Percentiles rank a stretch among this genome's conserved stretches.
Conservation (phyloP, 208 protist genomes). For the Herpetomonas muscarum region DNA sequence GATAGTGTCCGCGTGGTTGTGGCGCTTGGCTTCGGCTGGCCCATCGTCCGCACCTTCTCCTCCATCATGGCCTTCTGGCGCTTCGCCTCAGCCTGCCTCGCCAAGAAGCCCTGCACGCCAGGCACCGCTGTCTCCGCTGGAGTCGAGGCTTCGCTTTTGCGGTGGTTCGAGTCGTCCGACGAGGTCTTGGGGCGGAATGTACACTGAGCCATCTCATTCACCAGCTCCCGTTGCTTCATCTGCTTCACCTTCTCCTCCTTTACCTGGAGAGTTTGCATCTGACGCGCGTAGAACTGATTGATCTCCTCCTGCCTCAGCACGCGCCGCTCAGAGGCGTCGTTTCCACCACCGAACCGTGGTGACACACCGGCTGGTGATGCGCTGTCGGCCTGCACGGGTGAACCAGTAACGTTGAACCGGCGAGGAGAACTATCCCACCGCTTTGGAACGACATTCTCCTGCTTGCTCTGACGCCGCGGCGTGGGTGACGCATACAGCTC, state of each 20-base stretch:
- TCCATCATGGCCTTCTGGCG: slow-evolving; percentile 42
- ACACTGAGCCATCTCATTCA: slow-evolving; percentile 68
- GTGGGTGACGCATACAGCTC: slow-evolving; percentile 10
- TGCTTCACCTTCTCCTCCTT: slow-evolving; percentile 18
- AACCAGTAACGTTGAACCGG: too few species aligned
- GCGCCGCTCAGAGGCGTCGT: not conserved
- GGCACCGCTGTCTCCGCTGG: slow-evolving; percentile 19
- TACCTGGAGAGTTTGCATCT: slow-evolving; percentile 29
- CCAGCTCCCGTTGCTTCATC: slow-evolving; percentile 17
- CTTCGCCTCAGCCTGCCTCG: slow-evolving; percentile 51
- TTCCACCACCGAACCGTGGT: not conserved
- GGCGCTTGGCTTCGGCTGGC: slow-evolving; percentile 1
- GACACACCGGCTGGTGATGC: not conserved
- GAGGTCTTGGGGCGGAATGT: slow-evolving; percentile 56
- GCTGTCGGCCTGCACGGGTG: not conserved
- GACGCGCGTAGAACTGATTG: slow-evolving; percentile 53
- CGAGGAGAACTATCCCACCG: too few species aligned
- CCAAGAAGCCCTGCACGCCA: slow-evolving; percentile 53
- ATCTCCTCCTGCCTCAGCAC: slow-evolving; percentile 19
- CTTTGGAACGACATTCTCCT: not conserved
- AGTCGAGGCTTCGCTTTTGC: not conserved
- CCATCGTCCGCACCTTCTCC: slow-evolving; percentile 35
- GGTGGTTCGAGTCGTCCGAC: too few species aligned
- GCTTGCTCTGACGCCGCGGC: too few species aligned
- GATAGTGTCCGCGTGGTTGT: not conserved